These are phyloP conservation scores for Rhizopogon sp. DNA, from an alignment of 768 basidiomycete species.

Conservation along the genomic window DNA sequence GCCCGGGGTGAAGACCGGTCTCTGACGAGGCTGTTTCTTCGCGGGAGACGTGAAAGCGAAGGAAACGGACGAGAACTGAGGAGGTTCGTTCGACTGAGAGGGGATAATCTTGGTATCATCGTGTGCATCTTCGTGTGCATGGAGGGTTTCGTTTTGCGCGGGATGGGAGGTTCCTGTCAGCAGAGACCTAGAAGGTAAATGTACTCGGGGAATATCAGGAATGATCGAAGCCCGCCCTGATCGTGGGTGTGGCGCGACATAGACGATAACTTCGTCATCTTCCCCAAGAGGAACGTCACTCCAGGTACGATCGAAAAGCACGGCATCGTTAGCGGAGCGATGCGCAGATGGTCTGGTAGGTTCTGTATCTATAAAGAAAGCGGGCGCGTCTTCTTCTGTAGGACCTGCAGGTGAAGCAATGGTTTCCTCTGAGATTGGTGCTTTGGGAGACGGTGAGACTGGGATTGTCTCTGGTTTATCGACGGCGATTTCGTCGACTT, in stretches of 20 bases:
- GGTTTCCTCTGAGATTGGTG: neutral
- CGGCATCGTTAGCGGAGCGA: conserved; percentile 15
- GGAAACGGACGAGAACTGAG: conserved; percentile 23
- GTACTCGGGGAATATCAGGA: conserved; percentile 9
- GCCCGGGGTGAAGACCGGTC: conserved; percentile 23
- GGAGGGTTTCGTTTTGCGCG: neutral
- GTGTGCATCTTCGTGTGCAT: no score
- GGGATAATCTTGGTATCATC: neutral
- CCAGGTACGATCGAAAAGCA: conserved; percentile 20
- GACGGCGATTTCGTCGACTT: neutral
- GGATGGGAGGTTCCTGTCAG: conserved; percentile 15
- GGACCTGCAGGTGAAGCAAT: neutral
- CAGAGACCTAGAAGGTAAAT: conserved; percentile 18
- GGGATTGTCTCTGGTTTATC: neutral
- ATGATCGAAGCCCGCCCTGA: conserved; percentile 11
- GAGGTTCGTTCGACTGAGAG: conserved; percentile 6
- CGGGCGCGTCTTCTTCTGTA: neutral
- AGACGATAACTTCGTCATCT: conserved; percentile 72
- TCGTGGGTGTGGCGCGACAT: conserved; percentile 71
- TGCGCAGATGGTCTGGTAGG: conserved; percentile 15
- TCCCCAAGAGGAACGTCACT: conserved; percentile 20
- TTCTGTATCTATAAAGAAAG: conserved; percentile 37
- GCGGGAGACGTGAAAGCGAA: conserved; percentile 9
- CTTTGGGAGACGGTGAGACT: neutral
- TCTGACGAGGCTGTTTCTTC: conserved; percentile 20